Conservation (phyloP, 352 stramenopile genomes). For the Thraustotheca clavata region DNA sequence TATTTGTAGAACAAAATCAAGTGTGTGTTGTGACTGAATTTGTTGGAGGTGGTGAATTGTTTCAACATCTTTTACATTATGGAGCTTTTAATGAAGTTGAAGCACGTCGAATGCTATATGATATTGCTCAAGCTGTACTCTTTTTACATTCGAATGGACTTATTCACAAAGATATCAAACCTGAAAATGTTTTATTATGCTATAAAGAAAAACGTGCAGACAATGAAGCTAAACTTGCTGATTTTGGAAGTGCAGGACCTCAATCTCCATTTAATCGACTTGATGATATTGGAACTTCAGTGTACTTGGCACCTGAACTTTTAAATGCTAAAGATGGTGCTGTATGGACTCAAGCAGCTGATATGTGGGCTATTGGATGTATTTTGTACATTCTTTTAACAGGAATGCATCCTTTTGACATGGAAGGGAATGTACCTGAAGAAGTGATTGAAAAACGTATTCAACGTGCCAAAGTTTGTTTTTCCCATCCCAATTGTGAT, state of each 20-base stretch:
- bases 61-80: constrained; percentile 76
- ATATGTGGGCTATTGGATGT: constrained; percentile 84
- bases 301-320: constrained; percentile 61
- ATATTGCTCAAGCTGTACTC: constrained; percentile 53
- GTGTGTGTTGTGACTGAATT: constrained; percentile 86
- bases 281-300: constrained; percentile 64
- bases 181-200: constrained; percentile 68
- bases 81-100: constrained; percentile 50
- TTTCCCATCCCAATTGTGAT: constrained; percentile 41
- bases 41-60: constrained; percentile 81
- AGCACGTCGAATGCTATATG: constrained; percentile 35
- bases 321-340: constrained; percentile 29
- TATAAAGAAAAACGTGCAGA: constrained; percentile 25
- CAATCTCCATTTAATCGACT: constrained; percentile 26
- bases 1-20: constrained; percentile 65
- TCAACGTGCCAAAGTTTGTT: constrained; percentile 37
- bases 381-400: constrained; percentile 94
- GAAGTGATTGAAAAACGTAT: constrained; percentile 79
- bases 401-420: constrained; percentile 88
- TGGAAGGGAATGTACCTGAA: constrained; percentile 78
- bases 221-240: constrained; percentile 54
- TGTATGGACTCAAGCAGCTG: constrained; percentile 35
- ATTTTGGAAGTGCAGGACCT: constrained; percentile 71
- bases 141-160: constrained; percentile 65
- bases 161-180: constrained; percentile 78